Evolutionary conservation across 352 stramenopile species (phyloP).

Genomic region (Hyaloperonospora brassicae): DNA sequence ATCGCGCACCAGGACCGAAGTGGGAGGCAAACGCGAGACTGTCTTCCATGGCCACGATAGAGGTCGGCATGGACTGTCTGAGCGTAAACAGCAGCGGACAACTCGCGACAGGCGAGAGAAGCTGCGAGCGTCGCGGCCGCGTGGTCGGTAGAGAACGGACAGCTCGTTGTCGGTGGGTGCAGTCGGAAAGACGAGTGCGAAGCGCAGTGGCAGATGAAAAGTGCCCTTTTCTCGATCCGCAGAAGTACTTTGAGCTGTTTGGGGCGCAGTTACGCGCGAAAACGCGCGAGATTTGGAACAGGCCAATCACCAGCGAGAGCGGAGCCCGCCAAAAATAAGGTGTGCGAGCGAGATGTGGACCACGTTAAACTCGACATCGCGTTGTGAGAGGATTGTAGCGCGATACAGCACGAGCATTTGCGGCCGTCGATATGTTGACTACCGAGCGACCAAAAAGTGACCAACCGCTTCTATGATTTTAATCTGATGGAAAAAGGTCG

Average conservation of each 20-base stretch:
- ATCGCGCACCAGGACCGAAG: conserved; percentile 17
- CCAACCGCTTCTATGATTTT: too few species aligned
- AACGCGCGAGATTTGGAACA: conserved; percentile 16
- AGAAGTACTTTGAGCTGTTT: not conserved
- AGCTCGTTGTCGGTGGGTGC: too few species aligned
- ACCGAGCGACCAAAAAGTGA: too few species aligned
- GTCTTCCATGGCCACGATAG: conserved; percentile 27
- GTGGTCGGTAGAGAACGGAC: not conserved
- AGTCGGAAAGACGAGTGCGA: too few species aligned
- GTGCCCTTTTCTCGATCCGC: conserved; percentile 2
- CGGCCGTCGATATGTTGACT: too few species aligned
- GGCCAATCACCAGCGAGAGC: conserved; percentile 11
- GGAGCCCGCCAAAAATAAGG: conserved; percentile 25
- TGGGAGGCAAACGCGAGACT: conserved; percentile 16
- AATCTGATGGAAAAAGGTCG: too few species aligned
- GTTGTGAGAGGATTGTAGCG: too few species aligned
- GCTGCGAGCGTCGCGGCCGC: not conserved
- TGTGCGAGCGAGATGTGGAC: too few species aligned
- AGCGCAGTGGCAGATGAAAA: too few species aligned
- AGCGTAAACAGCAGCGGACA: conserved; percentile 2
- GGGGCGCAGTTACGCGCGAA: conserved; percentile 29
- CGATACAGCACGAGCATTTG: too few species aligned
- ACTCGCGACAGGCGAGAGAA: not conserved
- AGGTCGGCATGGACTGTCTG: conserved; percentile 18
- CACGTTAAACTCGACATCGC: too few species aligned